Evolutionary conservation across 305 asterid genomes (phyloP), one percentile per base, ranked within the genome.

Genomic region (Stenogyne calaminthoides): DNA sequence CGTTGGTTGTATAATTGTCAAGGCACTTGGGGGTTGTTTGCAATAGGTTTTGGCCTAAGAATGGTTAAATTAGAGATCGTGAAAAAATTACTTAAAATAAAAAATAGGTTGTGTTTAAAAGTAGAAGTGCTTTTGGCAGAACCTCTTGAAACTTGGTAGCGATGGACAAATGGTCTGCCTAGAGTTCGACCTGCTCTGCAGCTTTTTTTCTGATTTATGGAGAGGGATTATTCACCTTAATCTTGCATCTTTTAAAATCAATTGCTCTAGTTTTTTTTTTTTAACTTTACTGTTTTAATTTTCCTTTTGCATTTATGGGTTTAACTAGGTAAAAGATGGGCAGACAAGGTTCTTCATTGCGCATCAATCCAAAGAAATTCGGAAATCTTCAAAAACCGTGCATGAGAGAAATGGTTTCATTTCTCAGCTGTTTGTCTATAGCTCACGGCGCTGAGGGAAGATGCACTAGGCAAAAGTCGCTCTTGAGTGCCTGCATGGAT

Each of bases 321-420:
- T 69, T 39, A 71, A 66, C 42, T 65, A 76, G 80, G 73, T 81
- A 84, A 32, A 62, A 37, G 49, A 94, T 94, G 99, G 99, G 98
- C 67, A 81, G 92, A 75, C 89, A 91, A 81, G 88, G 82, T 63
- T 89, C 95, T 51, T 76, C 85, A 0, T 70, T 91, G 69, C 76
- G 76, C 60, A 88, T 94, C 67, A 90, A 89, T 65, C 95, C 97
- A 10, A 94, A 90, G 84, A 87, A 85, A 77, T 90, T 91, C 36
- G 95, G 92, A 63, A 76, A 84, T 65, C 88, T 91, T 63, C 93
- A 88, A 70, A 94, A 88, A 75, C 99, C 99, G 42, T 91, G 99
- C 74, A 81, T 89, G 85, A 91, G 85, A 76, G 99, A 94, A 65
- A 90, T 91, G 87, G 64, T 88, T 60, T 42, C 88, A 2, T 91